Percentiles rank a stretch among this genome's conserved stretches.
These are phyloP conservation scores for Rubia yunnanensis DNA, from an alignment of 257 asterid genomes.

Conservation along the genomic window DNA sequence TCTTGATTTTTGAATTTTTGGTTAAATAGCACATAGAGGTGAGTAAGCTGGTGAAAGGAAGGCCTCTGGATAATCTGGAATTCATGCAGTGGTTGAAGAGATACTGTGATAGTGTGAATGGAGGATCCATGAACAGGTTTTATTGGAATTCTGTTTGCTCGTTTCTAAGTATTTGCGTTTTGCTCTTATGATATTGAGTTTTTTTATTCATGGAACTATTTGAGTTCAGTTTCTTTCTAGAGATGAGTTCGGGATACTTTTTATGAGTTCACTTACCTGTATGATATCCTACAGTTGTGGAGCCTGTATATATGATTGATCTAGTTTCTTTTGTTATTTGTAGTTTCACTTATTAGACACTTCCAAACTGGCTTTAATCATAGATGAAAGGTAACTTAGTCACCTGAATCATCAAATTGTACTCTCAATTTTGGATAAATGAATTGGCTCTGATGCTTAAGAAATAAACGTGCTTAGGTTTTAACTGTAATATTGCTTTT, in stretches of 20 bases:
- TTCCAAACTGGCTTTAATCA: neutral
- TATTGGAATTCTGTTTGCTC: neutral
- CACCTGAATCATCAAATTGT: neutral
- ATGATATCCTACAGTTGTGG: neutral
- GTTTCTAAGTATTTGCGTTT: neutral
- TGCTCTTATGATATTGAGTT: neutral
- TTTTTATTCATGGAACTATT: neutral
- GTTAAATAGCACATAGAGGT: slow-evolving; percentile 67
- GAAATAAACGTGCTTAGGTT: neutral
- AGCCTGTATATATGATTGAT: too few species aligned
- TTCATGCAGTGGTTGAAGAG: slow-evolving; percentile 98
- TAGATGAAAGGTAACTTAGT: neutral
- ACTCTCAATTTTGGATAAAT: neutral
- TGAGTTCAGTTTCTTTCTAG: neutral
- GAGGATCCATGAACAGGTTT: slow-evolving; percentile 47
- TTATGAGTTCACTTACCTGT: neutral
- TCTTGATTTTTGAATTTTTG: neutral
- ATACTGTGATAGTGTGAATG: slow-evolving; percentile 55
- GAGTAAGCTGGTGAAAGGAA: slow-evolving; percentile 78
- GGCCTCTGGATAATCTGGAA: slow-evolving; percentile 81
- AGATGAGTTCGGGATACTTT: neutral
- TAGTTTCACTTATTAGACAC: neutral
- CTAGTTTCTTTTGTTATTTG: neutral
- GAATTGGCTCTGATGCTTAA: neutral
- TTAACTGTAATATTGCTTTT: neutral